Percentiles rank a stretch among this genome's conserved stretches.
Conservation (phyloP, 495 filamentous ascomycete species). For the Tricharina praecox region DNA sequence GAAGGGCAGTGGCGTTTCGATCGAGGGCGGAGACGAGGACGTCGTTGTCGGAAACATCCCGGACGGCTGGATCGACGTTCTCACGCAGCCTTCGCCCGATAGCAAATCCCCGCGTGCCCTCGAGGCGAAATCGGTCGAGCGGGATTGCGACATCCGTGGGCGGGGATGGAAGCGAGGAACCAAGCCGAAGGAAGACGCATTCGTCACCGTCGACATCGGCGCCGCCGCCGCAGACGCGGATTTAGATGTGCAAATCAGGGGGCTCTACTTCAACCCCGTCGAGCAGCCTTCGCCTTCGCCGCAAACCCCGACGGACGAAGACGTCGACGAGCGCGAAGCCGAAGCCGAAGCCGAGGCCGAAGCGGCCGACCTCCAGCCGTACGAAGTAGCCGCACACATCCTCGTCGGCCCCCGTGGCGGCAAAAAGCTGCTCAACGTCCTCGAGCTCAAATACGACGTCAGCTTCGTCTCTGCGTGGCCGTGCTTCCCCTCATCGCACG, state of each 20-base stretch:
- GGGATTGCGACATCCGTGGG: constrained; percentile 16
- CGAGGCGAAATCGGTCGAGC: constrained; percentile 13
- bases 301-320: background rate
- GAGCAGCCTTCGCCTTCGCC: no score
- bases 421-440: background rate
- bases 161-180: background rate
- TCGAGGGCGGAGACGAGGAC: constrained; percentile 5
- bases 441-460: constrained; percentile 5
- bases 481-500: no score
- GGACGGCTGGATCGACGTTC: constrained; percentile 22
- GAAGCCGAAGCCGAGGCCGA: no score
- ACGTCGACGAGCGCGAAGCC: no score
- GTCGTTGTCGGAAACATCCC: constrained; percentile 6
- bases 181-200: background rate
- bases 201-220: background rate
- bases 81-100: constrained; percentile 7
- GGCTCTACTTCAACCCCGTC: constrained; percentile 1
- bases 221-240: background rate
- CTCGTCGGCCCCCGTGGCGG: background rate
- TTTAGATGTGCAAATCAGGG: constrained; percentile 1
- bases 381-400: background rate
- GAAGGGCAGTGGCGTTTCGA: constrained; percentile 6
- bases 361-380: constrained; percentile 4
- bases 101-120: constrained; percentile 15
- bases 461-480: constrained; percentile 8